Evolutionary conservation across 2,329 filamentous ascomycete genomes (phyloP), one percentile per base, ranked within the genome.

Genomic region (Acephala macrosclerotiorum): DNA sequence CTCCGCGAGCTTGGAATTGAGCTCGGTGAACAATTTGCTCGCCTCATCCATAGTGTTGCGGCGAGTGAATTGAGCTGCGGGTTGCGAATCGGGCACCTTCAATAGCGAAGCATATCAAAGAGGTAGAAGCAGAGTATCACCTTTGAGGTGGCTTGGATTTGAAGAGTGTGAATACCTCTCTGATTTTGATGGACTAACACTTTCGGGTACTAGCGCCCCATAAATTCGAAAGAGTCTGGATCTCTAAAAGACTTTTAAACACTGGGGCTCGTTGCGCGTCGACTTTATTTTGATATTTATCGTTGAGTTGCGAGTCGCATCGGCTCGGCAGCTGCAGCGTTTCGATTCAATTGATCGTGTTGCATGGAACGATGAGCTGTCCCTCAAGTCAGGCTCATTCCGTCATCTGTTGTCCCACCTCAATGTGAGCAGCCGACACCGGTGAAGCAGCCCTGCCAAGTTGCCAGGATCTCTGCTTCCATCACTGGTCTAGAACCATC

Each of bases 31-130:
- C 14, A 76, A 83, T 80, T 83, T 81, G 72, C 80, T 81, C 55
- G 80, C 78, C 76, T 84, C 81, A 73, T 83, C 80, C 82, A 84
- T 85, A 57, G 65, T 69, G 58, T 55, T 18, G 66, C 45, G 25
- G 56, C 56, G 33, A 53, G 35, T 33, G 45, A 29, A 45, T 56
- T 63, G 60, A 59, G 51, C 61, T 62, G 62, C 65, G 29, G n/a
- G 33, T 38, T 45, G 36, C 8, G 25, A 42, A 57, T 40, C 3
- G 35, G 36, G 12, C 12, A 47, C 36, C 26, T 35, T 66, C 55
- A 63, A 25, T 35, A 42, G 47, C 64, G 55, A 47, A 56, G 47
- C 64, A 66, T 66, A 47, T 61, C 59, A 65, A 20, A 38, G 26
- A 26, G 20, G 12, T 12, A 12, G 26, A 5, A 12, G n/a, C n/a